Percentiles rank a stretch among this genome's conserved stretches.
Conservation (phyloP, 2,329 filamentous ascomycete genomes). For the Botryotinia calthae region DNA sequence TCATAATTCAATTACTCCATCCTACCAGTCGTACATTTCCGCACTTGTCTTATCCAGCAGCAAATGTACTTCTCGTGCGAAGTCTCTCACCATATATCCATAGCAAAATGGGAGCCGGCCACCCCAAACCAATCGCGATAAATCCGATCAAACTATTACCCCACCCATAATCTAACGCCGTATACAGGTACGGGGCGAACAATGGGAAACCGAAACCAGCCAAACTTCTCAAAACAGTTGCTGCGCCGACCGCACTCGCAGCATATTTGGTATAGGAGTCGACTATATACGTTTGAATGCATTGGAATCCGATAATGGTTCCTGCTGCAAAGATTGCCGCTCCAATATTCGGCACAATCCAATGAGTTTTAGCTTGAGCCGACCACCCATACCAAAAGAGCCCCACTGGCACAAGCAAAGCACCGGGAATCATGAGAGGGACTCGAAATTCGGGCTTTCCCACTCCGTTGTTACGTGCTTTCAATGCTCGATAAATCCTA, state of each 20-base stretch:
- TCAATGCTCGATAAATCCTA: conserved; percentile 32
- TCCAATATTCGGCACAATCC: conserved; percentile 58
- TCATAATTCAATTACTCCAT: not conserved
- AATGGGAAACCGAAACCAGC: conserved; percentile 36
- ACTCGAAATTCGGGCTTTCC: conserved; percentile 60
- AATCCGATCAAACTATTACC: conserved; percentile 47
- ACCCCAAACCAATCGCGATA: conserved; percentile 51
- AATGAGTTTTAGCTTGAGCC: conserved; percentile 50
- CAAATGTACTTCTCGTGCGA: conserved; percentile 45
- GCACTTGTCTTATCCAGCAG: conserved; percentile 30
- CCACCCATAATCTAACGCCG: conserved; percentile 47
- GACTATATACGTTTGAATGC: conserved; percentile 49
- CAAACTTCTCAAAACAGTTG: conserved; percentile 33
- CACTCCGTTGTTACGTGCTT: conserved; percentile 35
- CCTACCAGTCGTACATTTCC: not conserved
- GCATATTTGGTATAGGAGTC: conserved; percentile 46
- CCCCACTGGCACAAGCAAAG: conserved; percentile 54
- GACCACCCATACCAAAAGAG: conserved; percentile 59
- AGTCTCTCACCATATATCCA: conserved; percentile 43
- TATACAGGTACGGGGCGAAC: conserved; percentile 37
- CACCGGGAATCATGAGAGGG: conserved; percentile 55
- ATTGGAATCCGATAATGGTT: conserved; percentile 41
- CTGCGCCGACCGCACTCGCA: conserved; percentile 43
- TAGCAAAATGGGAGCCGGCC: conserved; percentile 48
- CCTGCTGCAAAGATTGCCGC: conserved; percentile 51